phyloP scores from a whole-genome alignment of 768 basidiomycete species.

The Agaricus sinodeliciosus region DNA sequence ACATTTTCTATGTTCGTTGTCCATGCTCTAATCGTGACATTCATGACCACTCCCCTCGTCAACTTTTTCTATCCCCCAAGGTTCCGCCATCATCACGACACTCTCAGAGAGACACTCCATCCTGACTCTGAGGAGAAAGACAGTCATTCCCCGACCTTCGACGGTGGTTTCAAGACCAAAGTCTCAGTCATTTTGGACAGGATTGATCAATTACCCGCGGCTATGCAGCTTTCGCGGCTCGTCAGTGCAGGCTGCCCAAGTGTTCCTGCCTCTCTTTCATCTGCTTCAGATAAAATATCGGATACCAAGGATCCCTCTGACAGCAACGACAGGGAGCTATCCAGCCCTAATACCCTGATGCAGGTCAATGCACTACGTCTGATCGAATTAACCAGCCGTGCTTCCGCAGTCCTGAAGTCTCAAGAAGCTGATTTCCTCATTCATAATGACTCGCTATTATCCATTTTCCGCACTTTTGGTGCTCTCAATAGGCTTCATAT shows the following conservation, averaged over 20 bases:
- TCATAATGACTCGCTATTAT: slow-evolving; percentile 63
- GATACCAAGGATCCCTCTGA: not conserved
- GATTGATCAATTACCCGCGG: slow-evolving; percentile 73
- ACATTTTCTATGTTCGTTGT: slow-evolving; percentile 91
- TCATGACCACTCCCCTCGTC: slow-evolving; percentile 81
- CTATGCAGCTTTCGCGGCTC: slow-evolving; percentile 78
- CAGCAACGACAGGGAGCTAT: not conserved
- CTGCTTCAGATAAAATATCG: slow-evolving; percentile 25
- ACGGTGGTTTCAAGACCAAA: slow-evolving; percentile 42
- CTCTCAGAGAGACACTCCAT: not conserved
- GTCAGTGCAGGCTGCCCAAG: slow-evolving; percentile 34
- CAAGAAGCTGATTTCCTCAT: slow-evolving; percentile 68
- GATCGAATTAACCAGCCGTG: slow-evolving; percentile 84
- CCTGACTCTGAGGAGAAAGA: slow-evolving; percentile 3
- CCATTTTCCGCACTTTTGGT: slow-evolving; percentile 74
- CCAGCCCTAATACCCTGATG: slow-evolving; percentile 19
- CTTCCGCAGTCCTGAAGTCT: slow-evolving; percentile 80
- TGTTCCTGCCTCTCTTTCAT: not conserved
- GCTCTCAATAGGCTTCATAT: slow-evolving; percentile 62
- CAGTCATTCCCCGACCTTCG: slow-evolving; percentile 14
- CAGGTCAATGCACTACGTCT: slow-evolving; percentile 77
- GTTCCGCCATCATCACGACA: slow-evolving; percentile 31
- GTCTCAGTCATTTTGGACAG: slow-evolving; percentile 77
- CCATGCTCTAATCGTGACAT: slow-evolving; percentile 68
- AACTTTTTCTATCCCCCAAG: slow-evolving; percentile 68